phyloP scores from a whole-genome alignment of 2,329 filamentous ascomycete genomes.

The Fusarium algeriense region DNA sequence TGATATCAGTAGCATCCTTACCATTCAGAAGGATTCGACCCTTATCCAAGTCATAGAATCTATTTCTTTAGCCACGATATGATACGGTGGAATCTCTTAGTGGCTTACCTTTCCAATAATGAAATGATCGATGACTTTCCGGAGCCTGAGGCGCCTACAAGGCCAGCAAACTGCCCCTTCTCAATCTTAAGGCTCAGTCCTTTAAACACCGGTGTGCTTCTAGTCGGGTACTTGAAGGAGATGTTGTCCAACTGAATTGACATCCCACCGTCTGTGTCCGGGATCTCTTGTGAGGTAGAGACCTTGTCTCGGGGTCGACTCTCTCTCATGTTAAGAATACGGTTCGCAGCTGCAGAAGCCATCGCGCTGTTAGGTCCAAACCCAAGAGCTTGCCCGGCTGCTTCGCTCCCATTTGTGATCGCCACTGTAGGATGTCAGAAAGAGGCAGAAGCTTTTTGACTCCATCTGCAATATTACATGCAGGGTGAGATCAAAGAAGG shows the following conservation, averaged over 20 bases:
- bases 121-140: constrained; percentile 80
- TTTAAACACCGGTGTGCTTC: constrained; percentile 68
- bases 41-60: constrained; percentile 76
- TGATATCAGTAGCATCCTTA: constrained; percentile 68
- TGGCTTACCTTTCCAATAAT: constrained; percentile 63
- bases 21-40: constrained; percentile 76
- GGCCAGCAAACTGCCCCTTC: constrained; percentile 76
- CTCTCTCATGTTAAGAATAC: constrained; percentile 66
- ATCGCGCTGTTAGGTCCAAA: constrained; percentile 75
- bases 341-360: constrained; percentile 69
- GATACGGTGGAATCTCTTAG: background rate
- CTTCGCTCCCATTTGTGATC: constrained; percentile 72
- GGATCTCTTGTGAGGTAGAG: constrained; percentile 53
- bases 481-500: background rate
- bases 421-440: constrained; percentile 56
- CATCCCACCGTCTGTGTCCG: constrained; percentile 62
- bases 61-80: constrained; percentile 26
- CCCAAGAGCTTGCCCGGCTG: constrained; percentile 61
- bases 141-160: constrained; percentile 77
- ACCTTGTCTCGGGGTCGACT: constrained; percentile 54
- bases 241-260: constrained; percentile 68
- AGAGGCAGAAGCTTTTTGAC: background rate
- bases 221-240: constrained; percentile 71
- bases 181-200: constrained; percentile 73
- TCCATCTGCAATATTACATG: background rate